These are phyloP conservation scores for Fusarium oxysporum DNA, from an alignment of 2,329 filamentous ascomycete species.

Conservation along the genomic window DNA sequence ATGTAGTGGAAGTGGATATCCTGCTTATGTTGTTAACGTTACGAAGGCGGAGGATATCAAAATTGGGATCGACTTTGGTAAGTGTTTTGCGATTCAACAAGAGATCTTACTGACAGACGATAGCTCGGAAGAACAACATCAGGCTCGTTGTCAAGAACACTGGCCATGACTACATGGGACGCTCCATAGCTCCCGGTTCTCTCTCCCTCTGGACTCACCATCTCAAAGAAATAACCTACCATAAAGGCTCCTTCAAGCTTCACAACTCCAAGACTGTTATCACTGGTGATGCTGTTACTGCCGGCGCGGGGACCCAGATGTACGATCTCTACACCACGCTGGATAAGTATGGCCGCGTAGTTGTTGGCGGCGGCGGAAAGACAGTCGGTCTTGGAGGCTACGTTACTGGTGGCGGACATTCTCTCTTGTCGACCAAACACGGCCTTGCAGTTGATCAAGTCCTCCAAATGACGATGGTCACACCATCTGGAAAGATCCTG, in stretches of 20 bases:
- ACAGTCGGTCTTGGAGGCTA: slow-evolving; percentile 72
- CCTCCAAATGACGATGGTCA: slow-evolving; percentile 68
- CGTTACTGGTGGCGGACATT: slow-evolving; percentile 71
- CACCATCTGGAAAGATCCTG: slow-evolving; percentile 61
- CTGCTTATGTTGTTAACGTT: slow-evolving; percentile 53
- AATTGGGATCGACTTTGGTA: slow-evolving; percentile 57
- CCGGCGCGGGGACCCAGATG: slow-evolving; percentile 65
- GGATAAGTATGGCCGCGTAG: slow-evolving; percentile 56
- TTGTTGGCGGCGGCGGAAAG: slow-evolving; percentile 66
- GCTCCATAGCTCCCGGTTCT: slow-evolving; percentile 61
- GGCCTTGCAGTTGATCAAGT: slow-evolving; percentile 74
- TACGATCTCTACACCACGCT: slow-evolving; percentile 60
- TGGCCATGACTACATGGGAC: slow-evolving; percentile 59
- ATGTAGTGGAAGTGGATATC: slow-evolving; percentile 51
- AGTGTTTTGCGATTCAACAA: background rate
- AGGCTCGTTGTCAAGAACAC: slow-evolving; percentile 56
- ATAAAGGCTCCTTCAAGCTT: slow-evolving; percentile 55
- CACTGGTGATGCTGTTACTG: slow-evolving; percentile 61
- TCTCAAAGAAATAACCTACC: slow-evolving; percentile 54
- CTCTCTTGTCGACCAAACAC: slow-evolving; percentile 61
- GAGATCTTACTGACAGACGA: background rate
- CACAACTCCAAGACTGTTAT: slow-evolving; percentile 57
- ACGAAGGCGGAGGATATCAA: slow-evolving; percentile 50
- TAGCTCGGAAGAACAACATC: slow-evolving; percentile 57
- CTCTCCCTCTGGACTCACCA: slow-evolving; percentile 67